Base-by-base conservation (phyloP, 148 eudicot species). In the Cornus suecica region DNA sequence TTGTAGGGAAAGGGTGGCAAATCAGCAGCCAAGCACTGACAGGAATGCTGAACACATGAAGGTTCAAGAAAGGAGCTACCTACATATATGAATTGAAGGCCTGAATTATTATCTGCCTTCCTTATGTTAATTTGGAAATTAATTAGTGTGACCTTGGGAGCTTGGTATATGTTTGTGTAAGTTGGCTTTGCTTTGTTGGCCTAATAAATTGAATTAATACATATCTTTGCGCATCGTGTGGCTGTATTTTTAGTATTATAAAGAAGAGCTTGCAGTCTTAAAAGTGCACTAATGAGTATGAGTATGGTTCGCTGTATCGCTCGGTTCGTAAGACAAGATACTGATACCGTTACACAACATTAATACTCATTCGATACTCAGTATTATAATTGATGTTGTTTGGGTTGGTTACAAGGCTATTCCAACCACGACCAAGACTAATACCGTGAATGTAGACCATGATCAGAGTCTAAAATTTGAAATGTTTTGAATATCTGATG, bases 1-100 rank as follows among this genome's bases (percentile, higher is more conserved):
- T 74, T 65, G 27, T 68, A 74, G 76, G 69, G n/a, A 16, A 74
- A 65, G 69, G 34, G 69, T 64, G 69, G 76, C 5, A 74, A 74
- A 28, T 45, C 76, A 27, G 68, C 69, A 64, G 76, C 69, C 2
- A 74, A 74, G 41, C 76, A 64, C 60, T 74, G 23, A 64, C 68
- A 62, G 62, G n/a, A 27, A 16, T 73, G 68, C 56, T 51, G 29
- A 8, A 58, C 28, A 58, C 16, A n/a, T 60, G 11, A 41, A 58
- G 24, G n/a, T 22, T 30, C 29, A n/a, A 5, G n/a, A 23, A 32
- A 25, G 52, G 31, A 60, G 52, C 54, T 25, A 73, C 30, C 54
- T 25, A 73, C 6, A 22, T 58, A 58, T 58, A 58, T 58, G 62
- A 58, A 37, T 37, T 37, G 1, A 37, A 58, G 62, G 20, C 7